Evolutionary conservation across 2,329 filamentous ascomycete genomes (phyloP).

Genomic region (Alternaria rosae): DNA sequence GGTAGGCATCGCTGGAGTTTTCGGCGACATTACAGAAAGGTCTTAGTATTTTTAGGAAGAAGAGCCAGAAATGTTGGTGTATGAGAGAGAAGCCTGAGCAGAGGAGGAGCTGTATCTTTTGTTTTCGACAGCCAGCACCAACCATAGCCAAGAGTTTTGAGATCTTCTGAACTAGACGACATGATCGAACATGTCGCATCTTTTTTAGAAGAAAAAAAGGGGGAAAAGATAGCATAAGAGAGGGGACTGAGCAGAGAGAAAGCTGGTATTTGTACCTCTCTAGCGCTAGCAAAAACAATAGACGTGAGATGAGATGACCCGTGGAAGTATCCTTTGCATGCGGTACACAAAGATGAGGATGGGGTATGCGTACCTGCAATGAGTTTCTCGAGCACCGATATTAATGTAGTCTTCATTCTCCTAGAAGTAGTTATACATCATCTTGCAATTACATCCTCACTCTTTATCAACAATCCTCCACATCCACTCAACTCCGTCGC

Average conservation of each 20-base stretch:
- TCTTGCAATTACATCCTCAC: background rate
- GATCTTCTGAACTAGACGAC: too few relatives aligned
- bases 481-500: background rate
- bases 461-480: background rate
- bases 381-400: accelerated
- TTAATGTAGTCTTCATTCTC: background rate
- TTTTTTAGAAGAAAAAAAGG: background rate
- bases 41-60: too few relatives aligned
- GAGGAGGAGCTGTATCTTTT: background rate
- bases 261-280: background rate
- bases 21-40: too few relatives aligned
- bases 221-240: background rate
- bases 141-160: too few relatives aligned
- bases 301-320: background rate
- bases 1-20: too few relatives aligned
- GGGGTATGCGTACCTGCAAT: background rate
- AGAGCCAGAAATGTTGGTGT: background rate
- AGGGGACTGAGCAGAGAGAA: background rate
- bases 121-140: background rate
- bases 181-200: too few relatives aligned
- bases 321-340: background rate
- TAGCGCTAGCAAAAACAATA: background rate
- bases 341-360: background rate
- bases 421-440: too few relatives aligned
- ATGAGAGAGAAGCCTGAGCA: background rate